Evolutionary conservation across 1,139 yeast genomes (phyloP).

Genomic region (Taiozyma sp.): DNA sequence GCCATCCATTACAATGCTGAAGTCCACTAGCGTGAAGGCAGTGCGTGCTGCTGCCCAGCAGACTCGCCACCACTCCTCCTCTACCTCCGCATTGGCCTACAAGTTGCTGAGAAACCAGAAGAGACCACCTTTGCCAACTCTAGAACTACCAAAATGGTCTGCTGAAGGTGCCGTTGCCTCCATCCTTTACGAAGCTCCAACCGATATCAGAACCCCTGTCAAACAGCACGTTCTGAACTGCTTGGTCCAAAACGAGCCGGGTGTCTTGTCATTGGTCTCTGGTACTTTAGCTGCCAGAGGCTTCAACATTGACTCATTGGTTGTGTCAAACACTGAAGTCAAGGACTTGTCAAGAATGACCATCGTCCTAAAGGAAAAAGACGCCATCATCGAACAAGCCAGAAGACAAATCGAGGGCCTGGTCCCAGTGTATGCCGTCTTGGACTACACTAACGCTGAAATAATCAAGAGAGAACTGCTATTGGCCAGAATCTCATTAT

Average conservation of each 20-base stretch:
- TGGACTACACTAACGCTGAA: constrained; percentile 88
- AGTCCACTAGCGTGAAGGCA: neutral
- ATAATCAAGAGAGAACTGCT: constrained; percentile 88
- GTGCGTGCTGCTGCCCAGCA: constrained; percentile 1
- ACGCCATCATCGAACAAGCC: constrained; percentile 97
- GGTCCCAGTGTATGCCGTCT: constrained; percentile 97
- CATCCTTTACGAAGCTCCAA: constrained; percentile 90
- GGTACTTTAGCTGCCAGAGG: constrained; percentile 98
- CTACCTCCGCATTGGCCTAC: constrained; percentile 95
- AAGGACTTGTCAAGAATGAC: constrained; percentile 96
- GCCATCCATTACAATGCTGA: constrained; percentile 1
- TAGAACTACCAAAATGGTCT: constrained; percentile 93
- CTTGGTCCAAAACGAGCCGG: constrained; percentile 97
- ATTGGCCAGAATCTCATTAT: constrained; percentile 83
- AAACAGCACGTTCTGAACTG: constrained; percentile 92
- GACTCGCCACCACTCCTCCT: constrained; percentile 35
- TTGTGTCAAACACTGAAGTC: constrained; percentile 95
- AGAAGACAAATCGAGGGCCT: constrained; percentile 96
- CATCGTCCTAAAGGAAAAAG: constrained; percentile 89
- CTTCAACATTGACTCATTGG: constrained; percentile 94
- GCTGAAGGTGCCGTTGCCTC: constrained; percentile 96
- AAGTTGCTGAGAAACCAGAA: constrained; percentile 80
- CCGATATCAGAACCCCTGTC: constrained; percentile 57
- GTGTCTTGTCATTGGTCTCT: constrained; percentile 89
- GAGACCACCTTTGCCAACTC: constrained; percentile 91